Conservation (phyloP, 1,284 basidiomycete species). For the Xanthoconium separans region DNA sequence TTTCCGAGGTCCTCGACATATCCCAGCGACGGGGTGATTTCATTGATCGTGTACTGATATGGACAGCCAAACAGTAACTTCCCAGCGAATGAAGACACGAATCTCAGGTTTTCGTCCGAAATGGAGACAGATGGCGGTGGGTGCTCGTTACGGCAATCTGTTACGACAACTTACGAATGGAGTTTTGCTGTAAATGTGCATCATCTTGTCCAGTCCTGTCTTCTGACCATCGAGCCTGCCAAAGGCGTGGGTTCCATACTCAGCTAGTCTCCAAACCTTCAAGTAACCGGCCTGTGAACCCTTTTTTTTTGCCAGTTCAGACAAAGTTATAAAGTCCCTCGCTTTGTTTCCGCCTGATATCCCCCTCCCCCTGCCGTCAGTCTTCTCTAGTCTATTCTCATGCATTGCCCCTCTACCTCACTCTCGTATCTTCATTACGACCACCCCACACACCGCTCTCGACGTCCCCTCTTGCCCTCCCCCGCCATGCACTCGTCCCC, state of each 20-base stretch:
- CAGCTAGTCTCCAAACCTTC: constrained; percentile 16
- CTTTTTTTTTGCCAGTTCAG: constrained; percentile 16
- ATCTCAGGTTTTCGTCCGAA: constrained; percentile 24
- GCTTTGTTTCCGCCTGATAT: constrained; percentile 5
- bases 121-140: constrained; percentile 31
- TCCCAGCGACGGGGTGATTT: constrained; percentile 21
- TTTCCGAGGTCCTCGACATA: constrained; percentile 4
- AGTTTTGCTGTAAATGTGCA: constrained; percentile 30
- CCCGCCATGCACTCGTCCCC: constrained; percentile 1
- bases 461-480: neutral
- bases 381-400: constrained; percentile 7
- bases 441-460: neutral
- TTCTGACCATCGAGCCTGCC: constrained; percentile 32
- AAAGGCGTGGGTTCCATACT: constrained; percentile 32
- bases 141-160: constrained; percentile 26
- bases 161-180: constrained; percentile 31
- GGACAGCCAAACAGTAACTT: neutral
- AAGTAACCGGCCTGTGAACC: constrained; percentile 23
- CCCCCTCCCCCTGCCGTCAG: constrained; percentile 20
- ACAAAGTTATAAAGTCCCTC: constrained; percentile 35
- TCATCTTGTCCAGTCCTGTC: constrained; percentile 28
- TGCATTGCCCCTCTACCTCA: constrained; percentile 14
- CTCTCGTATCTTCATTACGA: constrained; percentile 4
- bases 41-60: constrained; percentile 28
- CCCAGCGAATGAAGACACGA: constrained; percentile 21